phyloP scores from a whole-genome alignment of 129 eudicot species.

The Escallonia rubra region DNA sequence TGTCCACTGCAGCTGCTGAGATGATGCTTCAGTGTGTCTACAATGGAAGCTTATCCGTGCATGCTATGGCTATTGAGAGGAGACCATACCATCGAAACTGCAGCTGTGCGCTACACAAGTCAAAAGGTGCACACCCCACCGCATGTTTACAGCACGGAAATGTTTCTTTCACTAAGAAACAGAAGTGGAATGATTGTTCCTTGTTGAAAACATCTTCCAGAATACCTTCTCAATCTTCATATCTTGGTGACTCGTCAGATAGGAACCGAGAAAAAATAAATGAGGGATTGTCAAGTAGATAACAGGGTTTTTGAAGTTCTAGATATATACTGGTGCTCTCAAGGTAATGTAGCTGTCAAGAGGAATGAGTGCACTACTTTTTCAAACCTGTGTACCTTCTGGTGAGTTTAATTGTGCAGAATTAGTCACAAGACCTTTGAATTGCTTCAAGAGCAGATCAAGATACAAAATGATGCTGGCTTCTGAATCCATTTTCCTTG shows the following conservation, averaged over 20 bases:
- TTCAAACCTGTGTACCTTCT: background rate
- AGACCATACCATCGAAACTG: slow-evolving; percentile 41
- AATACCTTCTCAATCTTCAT: background rate
- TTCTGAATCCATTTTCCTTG: background rate
- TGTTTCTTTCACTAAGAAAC: slow-evolving; percentile 11
- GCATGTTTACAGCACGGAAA: slow-evolving; percentile 6
- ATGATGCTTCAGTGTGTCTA: slow-evolving; percentile 14
- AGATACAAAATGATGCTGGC: background rate
- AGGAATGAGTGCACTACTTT: background rate
- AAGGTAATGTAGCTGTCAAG: background rate
- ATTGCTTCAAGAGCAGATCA: background rate
- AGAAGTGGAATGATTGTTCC: slow-evolving; percentile 4
- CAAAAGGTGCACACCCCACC: background rate
- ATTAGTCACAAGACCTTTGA: background rate
- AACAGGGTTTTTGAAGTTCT: too few species aligned
- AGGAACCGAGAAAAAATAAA: too few species aligned
- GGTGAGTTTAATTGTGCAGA: background rate
- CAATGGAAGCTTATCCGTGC: slow-evolving; percentile 13
- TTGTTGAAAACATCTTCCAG: slow-evolving; percentile 7
- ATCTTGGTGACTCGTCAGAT: too few species aligned
- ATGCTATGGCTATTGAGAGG: slow-evolving; percentile 8
- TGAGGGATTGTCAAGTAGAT: too few species aligned
- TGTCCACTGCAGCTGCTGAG: slow-evolving; percentile 13
- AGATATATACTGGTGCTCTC: too few species aligned
- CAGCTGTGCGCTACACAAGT: slow-evolving; percentile 30